These are phyloP conservation scores for Calonectria pteridis DNA, from an alignment of 2,329 filamentous ascomycete genomes.

Conservation along the genomic window DNA sequence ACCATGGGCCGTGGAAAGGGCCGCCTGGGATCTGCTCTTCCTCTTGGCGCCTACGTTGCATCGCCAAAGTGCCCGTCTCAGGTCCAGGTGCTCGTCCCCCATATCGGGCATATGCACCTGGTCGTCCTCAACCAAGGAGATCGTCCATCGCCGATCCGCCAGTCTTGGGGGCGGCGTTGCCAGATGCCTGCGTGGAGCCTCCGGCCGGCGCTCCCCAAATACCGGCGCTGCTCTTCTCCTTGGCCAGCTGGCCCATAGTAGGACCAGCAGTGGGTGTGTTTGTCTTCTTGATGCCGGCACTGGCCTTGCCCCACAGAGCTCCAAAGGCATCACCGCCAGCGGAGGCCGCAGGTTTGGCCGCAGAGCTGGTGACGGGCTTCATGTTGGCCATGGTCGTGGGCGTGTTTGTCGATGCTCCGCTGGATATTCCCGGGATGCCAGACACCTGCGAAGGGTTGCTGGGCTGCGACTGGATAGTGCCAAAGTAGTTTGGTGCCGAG, in stretches of 20 bases:
- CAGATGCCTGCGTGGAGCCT: slow-evolving; percentile 48
- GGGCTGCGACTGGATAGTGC: slow-evolving; percentile 73
- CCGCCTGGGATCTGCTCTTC: slow-evolving; percentile 8
- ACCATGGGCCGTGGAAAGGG: slow-evolving; percentile 27
- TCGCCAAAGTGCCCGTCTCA: slow-evolving; percentile 22
- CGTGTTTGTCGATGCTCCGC: slow-evolving; percentile 51
- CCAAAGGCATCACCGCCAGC: slow-evolving; percentile 89
- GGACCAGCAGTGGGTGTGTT: slow-evolving; percentile 73
- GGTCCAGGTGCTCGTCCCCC: slow-evolving; percentile 33
- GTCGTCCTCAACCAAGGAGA: slow-evolving; percentile 57
- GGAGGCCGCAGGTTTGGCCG: slow-evolving; percentile 64
- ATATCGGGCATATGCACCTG: slow-evolving; percentile 14
- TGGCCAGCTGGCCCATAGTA: slow-evolving; percentile 94
- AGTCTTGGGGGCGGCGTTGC: slow-evolving; percentile 44
- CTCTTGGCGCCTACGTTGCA: slow-evolving; percentile 6
- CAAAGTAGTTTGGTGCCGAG: slow-evolving; percentile 91
- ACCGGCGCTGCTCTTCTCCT: slow-evolving; percentile 94
- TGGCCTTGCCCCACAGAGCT: slow-evolving; percentile 83
- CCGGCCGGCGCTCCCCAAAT: slow-evolving; percentile 86
- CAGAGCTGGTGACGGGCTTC: slow-evolving; percentile 61
- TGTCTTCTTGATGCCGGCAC: slow-evolving; percentile 80
- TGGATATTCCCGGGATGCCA: slow-evolving; percentile 47
- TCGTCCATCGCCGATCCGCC: slow-evolving; percentile 60
- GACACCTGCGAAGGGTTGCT: slow-evolving; percentile 47
- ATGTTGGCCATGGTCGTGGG: slow-evolving; percentile 57